Conservation (phyloP, 2,329 filamentous ascomycete species). For the Ophiostoma ulmi region DNA sequence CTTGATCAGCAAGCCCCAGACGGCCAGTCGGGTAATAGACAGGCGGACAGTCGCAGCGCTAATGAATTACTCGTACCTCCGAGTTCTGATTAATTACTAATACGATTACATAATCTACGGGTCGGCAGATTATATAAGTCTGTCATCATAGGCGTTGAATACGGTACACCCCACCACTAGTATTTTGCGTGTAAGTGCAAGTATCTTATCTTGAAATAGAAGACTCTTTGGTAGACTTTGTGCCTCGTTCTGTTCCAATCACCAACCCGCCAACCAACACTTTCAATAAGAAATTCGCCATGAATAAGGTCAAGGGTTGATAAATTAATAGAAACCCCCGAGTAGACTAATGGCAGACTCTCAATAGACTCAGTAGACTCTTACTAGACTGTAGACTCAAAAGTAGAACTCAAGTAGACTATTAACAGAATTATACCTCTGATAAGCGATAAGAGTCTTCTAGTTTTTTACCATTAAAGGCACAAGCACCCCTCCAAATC, state of each 20-base stretch:
- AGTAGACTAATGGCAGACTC: neutral
- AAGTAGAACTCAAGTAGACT: too few relatives aligned
- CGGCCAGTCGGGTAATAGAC: neutral
- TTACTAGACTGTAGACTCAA: too few relatives aligned
- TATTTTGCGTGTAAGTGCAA: neutral
- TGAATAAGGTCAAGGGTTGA: too few relatives aligned
- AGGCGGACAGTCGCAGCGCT: neutral
- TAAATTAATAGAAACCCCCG: too few relatives aligned
- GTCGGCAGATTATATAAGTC: neutral
- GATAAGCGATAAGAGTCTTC: too few relatives aligned
- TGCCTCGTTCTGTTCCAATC: neutral
- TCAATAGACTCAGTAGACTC: neutral
- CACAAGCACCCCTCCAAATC: neutral
- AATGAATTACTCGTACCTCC: neutral
- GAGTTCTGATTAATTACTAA: neutral
- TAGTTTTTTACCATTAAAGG: neutral
- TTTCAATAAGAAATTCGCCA: neutral
- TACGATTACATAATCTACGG: neutral
- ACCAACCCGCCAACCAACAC: neutral
- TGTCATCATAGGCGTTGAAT: neutral
- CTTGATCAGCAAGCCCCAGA: slow-evolving; percentile 6
- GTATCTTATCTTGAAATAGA: neutral
- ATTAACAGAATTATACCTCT: too few relatives aligned
- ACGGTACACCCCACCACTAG: neutral
- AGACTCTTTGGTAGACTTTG: neutral